Evolutionary conservation across 805 yeast genomes (phyloP), one percentile per base, ranked within the genome.

Genomic region (Cyberlindnera subsufficiens): DNA sequence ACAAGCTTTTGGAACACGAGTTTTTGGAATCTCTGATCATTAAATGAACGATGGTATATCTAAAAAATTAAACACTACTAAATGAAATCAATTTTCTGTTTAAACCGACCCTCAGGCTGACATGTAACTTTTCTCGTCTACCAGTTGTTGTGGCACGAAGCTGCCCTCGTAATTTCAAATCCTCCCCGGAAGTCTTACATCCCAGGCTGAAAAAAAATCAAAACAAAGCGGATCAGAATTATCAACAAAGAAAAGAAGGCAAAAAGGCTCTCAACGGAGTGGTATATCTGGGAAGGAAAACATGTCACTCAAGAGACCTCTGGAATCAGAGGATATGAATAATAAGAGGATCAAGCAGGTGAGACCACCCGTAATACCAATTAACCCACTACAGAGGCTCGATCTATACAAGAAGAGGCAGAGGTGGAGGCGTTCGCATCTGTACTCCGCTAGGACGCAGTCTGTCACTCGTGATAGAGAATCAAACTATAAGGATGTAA

Each of bases 1-100:
- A 73, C 5, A 85, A 81, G 43, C 60, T 91, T 43, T 63, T 87
- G 43, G 64, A 72, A 15, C 89, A 86, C 51, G 67, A 75, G n/a
- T 86, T 86, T 55, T 55, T 78, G 43, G 55, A 54, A 8, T 32
- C 52, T 0, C 30, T 51, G 39, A 47, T 52, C 27, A 32, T 35
- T 20, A 36, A 33, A 15, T 22, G 31, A 35, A 10, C 8, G 6
- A 30, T 17, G 8, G 13, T 22, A 22, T 22, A 22, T 5, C 6
- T 8, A 9, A 22, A 22, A 9, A 4, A 22, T 9, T 22, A 9
- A 22, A 4, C 11, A 22, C 27, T 22, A 11, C 10, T 22, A 9
- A 22, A 8, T 22, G 6, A 4, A 22, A 9, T 22, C 2, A 22
- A 9, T 1, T 22, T 9, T 22, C 13, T 22, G 11, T 10, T 22